Percentiles rank a stretch among this genome's conserved stretches.
These are phyloP conservation scores for Diaporthe citrichinensis DNA, from an alignment of 2,329 filamentous ascomycete species.

Conservation along the genomic window DNA sequence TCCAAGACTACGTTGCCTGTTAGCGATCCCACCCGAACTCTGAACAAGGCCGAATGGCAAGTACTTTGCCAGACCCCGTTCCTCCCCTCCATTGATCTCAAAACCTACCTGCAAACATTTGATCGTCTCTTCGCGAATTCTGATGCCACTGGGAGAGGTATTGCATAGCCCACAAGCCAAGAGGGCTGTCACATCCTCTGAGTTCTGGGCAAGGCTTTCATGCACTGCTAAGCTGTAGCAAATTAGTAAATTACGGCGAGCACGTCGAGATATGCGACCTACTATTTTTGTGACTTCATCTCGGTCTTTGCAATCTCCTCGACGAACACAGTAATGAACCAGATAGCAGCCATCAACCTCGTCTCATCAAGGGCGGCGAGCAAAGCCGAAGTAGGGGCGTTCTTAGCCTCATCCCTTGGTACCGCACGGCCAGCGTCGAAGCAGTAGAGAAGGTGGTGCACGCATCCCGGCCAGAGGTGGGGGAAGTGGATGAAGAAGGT, in stretches of 20 bases:
- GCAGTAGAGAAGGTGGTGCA: slow-evolving; percentile 74
- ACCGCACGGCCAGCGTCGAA: slow-evolving; percentile 63
- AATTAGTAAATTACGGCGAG: slow-evolving; percentile 41
- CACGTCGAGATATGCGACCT: slow-evolving; percentile 50
- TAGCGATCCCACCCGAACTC: neutral
- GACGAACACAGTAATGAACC: slow-evolving; percentile 75
- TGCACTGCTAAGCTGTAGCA: slow-evolving; percentile 55
- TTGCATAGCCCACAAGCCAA: slow-evolving; percentile 56
- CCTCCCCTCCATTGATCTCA: no score
- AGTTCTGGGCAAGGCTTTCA: slow-evolving; percentile 57
- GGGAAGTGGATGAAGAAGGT: slow-evolving; percentile 83
- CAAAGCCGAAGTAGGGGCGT: slow-evolving; percentile 59
- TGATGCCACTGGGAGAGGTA: slow-evolving; percentile 45
- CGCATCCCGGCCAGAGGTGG: slow-evolving; percentile 74
- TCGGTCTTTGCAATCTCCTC: slow-evolving; percentile 80
- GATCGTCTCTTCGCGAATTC: slow-evolving; percentile 68
- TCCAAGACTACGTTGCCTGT: slow-evolving; percentile 71
- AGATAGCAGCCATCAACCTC: slow-evolving; percentile 71
- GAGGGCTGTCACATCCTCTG: slow-evolving; percentile 56
- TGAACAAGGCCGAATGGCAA: neutral
- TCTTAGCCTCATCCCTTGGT: slow-evolving; percentile 62
- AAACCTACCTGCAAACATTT: slow-evolving; percentile 70
- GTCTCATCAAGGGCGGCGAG: slow-evolving; percentile 61
- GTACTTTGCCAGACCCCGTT: neutral
- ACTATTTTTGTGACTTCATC: slow-evolving; percentile 70